Base-by-base conservation (phyloP, 2,329 filamentous ascomycete species). In the Stachybotrys chlorohalonatus region DNA sequence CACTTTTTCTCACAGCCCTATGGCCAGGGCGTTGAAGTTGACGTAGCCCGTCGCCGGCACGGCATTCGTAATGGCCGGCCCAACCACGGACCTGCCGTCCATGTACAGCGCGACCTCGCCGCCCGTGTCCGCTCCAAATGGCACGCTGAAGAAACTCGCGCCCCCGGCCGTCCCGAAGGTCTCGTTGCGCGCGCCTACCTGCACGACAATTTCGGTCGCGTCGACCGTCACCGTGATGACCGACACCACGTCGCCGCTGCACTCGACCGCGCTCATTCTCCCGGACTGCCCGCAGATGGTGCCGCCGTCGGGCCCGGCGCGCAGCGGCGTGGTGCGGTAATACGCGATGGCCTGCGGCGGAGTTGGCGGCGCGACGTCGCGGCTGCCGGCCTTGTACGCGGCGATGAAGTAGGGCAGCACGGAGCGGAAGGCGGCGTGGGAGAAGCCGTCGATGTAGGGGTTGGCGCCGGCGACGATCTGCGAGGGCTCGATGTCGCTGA, bases 371-470 rank as follows among this genome's bases (percentile, higher is more conserved):
- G 68, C 51, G 56, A 61, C 55, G 47, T 56, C 65, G 7, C 49
- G 53, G 42, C 64, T 64, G 13, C 66, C 69, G 32, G 65, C 71
- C 64, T 81, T 81, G 67, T 77, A 82, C 32, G 67, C 65, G 36
- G 71, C 66, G 59, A 81, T 78, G 60, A 75, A 74, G 62, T 74
- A 78, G 2, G 79, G 78, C 1, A 82, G 68, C 30, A 77, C 61
- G 24, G 66, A 64, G 31, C 75, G 73, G 73, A 77, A 82, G 42
- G 68, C 74, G 36, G 77, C 73, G 63, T 83, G 80, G 5, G 74
- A 72, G 64, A 75, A 72, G 55, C 70, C 68, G 24, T 71, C 56
- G 49, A 75, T 77, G 59, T 81, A 83, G 57, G 69, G 66, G 53
- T 69, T 72, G 3, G 79, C 76, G 1, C 75, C 77, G 0, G 68